Evolutionary conservation across 495 filamentous ascomycete genomes (phyloP).

Genomic region (Aspergillus saccharolyticus): DNA sequence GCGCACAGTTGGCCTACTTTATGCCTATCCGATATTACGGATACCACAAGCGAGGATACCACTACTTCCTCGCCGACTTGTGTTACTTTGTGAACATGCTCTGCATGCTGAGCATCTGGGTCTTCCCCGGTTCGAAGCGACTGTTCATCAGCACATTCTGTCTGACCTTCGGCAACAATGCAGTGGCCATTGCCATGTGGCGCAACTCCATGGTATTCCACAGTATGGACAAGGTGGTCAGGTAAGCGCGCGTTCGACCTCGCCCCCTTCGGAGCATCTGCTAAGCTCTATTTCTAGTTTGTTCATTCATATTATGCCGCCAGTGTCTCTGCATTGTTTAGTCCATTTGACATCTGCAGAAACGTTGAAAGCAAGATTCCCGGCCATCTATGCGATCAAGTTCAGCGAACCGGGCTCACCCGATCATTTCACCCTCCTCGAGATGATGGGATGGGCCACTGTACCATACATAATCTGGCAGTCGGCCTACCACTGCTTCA

Average conservation of each 20-base stretch:
- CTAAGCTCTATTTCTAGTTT: constrained; percentile 47
- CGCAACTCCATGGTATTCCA: constrained; percentile 97
- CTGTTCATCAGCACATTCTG: constrained; percentile 92
- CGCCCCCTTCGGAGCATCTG: background rate
- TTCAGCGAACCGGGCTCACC: constrained; percentile 62
- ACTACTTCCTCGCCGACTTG: constrained; percentile 95
- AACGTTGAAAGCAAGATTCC: constrained; percentile 66
- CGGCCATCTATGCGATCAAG: constrained; percentile 79
- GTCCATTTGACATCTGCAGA: constrained; percentile 72
- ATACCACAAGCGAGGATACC: constrained; percentile 84
- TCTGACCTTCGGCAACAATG: constrained; percentile 91
- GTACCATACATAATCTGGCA: constrained; percentile 93
- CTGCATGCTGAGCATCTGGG: constrained; percentile 76
- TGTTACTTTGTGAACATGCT: constrained; percentile 98
- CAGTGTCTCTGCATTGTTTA: constrained; percentile 83
- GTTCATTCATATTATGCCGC: constrained; percentile 99
- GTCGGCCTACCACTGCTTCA: constrained; percentile 82
- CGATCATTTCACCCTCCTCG: constrained; percentile 70
- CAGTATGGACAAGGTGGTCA: constrained; percentile 91
- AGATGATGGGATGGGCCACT: constrained; percentile 92
- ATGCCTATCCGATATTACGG: constrained; percentile 93
- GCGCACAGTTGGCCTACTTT: constrained; percentile 77
- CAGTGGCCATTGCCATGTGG: constrained; percentile 98
- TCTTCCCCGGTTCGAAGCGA: constrained; percentile 84
- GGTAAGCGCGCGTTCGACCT: constrained; percentile 35